phyloP scores from a whole-genome alignment of 1,284 basidiomycete species.

The Moesziomyces globuligerus region DNA sequence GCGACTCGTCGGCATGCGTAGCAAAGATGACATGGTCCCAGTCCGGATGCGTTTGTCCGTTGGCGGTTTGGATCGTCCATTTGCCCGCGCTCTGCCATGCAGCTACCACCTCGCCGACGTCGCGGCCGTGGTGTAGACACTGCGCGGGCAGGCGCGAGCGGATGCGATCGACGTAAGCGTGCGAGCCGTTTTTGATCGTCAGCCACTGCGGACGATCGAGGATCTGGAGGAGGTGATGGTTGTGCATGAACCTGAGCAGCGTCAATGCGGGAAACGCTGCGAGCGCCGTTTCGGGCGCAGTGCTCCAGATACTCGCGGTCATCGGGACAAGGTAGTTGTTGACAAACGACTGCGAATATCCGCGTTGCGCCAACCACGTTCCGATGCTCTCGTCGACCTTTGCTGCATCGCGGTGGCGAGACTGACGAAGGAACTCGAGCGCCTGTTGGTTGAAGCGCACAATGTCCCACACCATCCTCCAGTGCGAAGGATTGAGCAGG shows the following conservation, averaged over 20 bases:
- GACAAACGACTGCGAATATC: slow-evolving; percentile 77
- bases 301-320: slow-evolving; percentile 77
- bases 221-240: slow-evolving; percentile 81
- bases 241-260: slow-evolving; percentile 80
- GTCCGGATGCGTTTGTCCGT: slow-evolving; percentile 63
- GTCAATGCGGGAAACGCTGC: slow-evolving; percentile 79
- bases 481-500: slow-evolving; percentile 75
- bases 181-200: slow-evolving; percentile 76
- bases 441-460: slow-evolving; percentile 80
- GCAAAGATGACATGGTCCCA: slow-evolving; percentile 80
- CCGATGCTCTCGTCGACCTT: slow-evolving; percentile 77
- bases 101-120: slow-evolving; percentile 20
- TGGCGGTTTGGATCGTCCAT: slow-evolving; percentile 66
- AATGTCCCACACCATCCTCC: slow-evolving; percentile 81
- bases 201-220: slow-evolving; percentile 80
- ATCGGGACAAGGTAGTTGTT: slow-evolving; percentile 78
- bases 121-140: slow-evolving; percentile 25
- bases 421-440: slow-evolving; percentile 64
- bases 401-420: slow-evolving; percentile 21
- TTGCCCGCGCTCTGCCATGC: slow-evolving; percentile 29
- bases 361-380: slow-evolving; percentile 75
- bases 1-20: slow-evolving; percentile 77
- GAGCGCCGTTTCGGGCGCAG: slow-evolving; percentile 77
- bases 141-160: slow-evolving; percentile 19
- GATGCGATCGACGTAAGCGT: slow-evolving; percentile 50